Conservation (phyloP, 306 rosid species). For the Senna siamea region DNA sequence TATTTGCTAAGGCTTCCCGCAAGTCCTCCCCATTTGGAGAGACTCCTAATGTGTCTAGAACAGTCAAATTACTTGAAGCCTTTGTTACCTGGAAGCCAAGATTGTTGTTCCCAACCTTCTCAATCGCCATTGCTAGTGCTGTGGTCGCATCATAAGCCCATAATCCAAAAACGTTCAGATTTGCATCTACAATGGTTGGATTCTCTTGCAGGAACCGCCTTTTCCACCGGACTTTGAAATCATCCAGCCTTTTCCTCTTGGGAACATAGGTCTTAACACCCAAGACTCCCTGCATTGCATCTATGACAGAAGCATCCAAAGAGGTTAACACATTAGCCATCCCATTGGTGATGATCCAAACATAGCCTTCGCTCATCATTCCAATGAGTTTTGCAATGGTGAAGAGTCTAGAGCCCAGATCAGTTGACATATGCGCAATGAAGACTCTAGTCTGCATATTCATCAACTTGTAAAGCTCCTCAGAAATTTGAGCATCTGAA, state of each 20-base stretch:
- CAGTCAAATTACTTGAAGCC: not conserved
- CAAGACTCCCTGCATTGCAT: slow-evolving; percentile 52
- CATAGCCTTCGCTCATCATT: slow-evolving; percentile 48
- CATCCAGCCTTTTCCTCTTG: slow-evolving; percentile 1
- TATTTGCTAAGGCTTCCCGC: slow-evolving; percentile 1
- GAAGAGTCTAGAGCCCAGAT: slow-evolving; percentile 40
- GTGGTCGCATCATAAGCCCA: slow-evolving; percentile 57
- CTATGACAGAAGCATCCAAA: not conserved
- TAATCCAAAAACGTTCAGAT: slow-evolving; percentile 33
- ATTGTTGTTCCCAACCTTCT: slow-evolving; percentile 27
- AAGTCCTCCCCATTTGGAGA: slow-evolving; percentile 40
- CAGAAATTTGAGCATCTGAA: slow-evolving; percentile 26
- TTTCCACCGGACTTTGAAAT: slow-evolving; percentile 41
- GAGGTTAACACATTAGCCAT: not conserved
- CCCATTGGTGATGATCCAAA: slow-evolving; percentile 49
- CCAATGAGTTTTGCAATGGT: slow-evolving; percentile 42
- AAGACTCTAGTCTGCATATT: slow-evolving; percentile 46
- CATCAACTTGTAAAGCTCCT: slow-evolving; percentile 45
- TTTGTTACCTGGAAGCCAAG: not conserved
- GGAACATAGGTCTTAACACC: slow-evolving; percentile 44
- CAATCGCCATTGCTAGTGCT: slow-evolving; percentile 53
- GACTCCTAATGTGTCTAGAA: slow-evolving; percentile 42
- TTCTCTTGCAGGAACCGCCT: slow-evolving; percentile 30
- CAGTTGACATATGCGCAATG: slow-evolving; percentile 41
- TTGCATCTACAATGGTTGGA: not conserved